These are phyloP conservation scores for Saccharomycopsis phalli DNA, from an alignment of 1,139 yeast species.

Conservation along the genomic window DNA sequence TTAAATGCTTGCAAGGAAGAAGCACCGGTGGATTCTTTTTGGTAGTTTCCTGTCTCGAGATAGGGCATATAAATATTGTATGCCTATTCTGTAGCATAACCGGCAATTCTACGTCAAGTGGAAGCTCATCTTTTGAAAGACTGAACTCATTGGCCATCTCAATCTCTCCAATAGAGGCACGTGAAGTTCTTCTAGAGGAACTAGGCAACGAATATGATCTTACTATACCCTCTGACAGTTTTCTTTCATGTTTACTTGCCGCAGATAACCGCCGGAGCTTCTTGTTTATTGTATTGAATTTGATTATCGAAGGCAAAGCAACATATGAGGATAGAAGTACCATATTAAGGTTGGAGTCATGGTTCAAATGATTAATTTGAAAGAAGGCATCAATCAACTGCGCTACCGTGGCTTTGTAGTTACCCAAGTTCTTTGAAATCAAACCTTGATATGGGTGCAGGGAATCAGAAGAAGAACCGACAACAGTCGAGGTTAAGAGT, in stretches of 20 bases:
- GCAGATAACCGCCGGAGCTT: conserved; percentile 9
- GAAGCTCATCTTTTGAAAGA: conserved; percentile 44
- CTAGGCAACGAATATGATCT: neutral
- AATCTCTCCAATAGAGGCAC: neutral
- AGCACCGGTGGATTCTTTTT: conserved; percentile 50
- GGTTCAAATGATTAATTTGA: conserved; percentile 7
- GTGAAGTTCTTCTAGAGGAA: neutral
- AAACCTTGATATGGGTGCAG: conserved; percentile 5
- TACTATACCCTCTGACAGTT: neutral
- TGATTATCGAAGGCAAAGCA: conserved; percentile 15
- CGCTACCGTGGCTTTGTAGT: conserved; percentile 8
- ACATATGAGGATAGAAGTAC: conserved; percentile 9
- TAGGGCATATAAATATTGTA: conserved; percentile 87
- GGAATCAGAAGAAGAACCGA: neutral
- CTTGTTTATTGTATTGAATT: conserved; percentile 16
- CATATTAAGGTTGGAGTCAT: conserved; percentile 8
- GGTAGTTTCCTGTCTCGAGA: conserved; percentile 75
- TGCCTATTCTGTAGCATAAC: conserved; percentile 47
- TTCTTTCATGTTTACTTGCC: neutral
- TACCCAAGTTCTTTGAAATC: conserved; percentile 7
- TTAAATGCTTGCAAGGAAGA: conserved; percentile 56
- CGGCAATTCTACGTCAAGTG: conserved; percentile 52
- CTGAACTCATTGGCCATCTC: conserved; percentile 39
- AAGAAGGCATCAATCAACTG: conserved; percentile 12
- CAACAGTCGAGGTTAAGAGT: conserved; percentile 12